Conservation (phyloP, 352 stramenopile genomes). For the Phytophthora uliginosa region DNA sequence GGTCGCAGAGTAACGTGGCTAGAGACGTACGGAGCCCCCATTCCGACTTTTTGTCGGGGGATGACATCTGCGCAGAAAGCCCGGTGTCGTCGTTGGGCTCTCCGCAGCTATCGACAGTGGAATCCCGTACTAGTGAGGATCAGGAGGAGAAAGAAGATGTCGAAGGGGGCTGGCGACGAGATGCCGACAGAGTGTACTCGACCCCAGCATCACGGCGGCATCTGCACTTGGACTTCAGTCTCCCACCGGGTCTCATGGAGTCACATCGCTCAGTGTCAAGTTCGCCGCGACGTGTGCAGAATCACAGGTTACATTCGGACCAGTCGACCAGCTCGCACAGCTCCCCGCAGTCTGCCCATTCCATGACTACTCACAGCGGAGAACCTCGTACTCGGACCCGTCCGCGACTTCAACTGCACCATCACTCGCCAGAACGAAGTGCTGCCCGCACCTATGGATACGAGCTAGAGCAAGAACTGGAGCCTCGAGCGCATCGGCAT, state of each 20-base stretch:
- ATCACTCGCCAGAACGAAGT: slow-evolving; percentile 37
- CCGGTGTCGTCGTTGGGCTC: slow-evolving; percentile 45
- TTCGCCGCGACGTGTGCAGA: slow-evolving; percentile 14
- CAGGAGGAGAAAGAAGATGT: slow-evolving; percentile 38
- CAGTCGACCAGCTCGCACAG: slow-evolving; percentile 22
- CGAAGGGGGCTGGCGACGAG: slow-evolving; percentile 16
- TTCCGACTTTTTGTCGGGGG: slow-evolving; percentile 16
- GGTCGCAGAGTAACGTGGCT: slow-evolving; percentile 10
- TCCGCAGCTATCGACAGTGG: slow-evolving; percentile 11
- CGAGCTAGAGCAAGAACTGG: slow-evolving; percentile 39
- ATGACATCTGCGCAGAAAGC: slow-evolving; percentile 72
- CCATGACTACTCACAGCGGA: slow-evolving; percentile 19
- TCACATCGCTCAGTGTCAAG: slow-evolving; percentile 20
- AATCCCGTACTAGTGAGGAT: slow-evolving; percentile 18
- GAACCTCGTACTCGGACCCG: slow-evolving; percentile 26
- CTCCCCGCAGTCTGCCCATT: slow-evolving; percentile 25
- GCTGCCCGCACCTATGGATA: slow-evolving; percentile 39
- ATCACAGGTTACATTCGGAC: slow-evolving; percentile 15
- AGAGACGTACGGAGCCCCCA: slow-evolving; percentile 12
- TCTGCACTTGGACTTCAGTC: slow-evolving; percentile 52
- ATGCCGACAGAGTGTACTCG: slow-evolving; percentile 13
- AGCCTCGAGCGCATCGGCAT: slow-evolving; percentile 36
- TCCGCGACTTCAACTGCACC: slow-evolving; percentile 25
- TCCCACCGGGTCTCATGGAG: slow-evolving; percentile 20
- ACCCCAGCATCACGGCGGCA: slow-evolving; percentile 25